phyloP scores from a whole-genome alignment of 495 filamentous ascomycete species.

The Bombardia bombarda region DNA sequence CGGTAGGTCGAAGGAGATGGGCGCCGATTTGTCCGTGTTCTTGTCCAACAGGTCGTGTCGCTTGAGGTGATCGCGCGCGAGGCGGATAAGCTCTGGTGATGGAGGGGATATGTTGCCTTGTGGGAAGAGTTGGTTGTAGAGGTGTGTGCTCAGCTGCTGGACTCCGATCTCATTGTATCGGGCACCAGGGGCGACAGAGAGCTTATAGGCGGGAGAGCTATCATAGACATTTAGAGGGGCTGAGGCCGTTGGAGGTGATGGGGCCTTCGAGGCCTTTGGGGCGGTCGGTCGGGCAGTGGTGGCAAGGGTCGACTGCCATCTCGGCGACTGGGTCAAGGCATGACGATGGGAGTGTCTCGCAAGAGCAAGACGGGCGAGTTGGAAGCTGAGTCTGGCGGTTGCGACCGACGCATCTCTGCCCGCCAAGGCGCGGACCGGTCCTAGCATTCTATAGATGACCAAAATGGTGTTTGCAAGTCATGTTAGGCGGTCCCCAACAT shows the following conservation, averaged over 20 bases:
- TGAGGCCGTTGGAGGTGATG: background rate
- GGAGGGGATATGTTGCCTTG: conserved; percentile 42
- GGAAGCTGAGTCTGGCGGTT: conserved; percentile 26
- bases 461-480: conserved; percentile 12
- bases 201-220: too few species aligned
- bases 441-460: conserved; percentile 27
- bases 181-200: conserved; percentile 47
- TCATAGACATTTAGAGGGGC: too few species aligned
- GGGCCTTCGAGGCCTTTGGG: background rate
- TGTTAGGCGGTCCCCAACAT: too few species aligned
- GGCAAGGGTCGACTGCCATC: conserved; percentile 29
- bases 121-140: conserved; percentile 76
- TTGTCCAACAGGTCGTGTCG: conserved; percentile 88
- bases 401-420: conserved; percentile 26
- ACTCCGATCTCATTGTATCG: conserved; percentile 90
- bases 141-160: conserved; percentile 77
- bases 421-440: conserved; percentile 24
- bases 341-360: conserved; percentile 24
- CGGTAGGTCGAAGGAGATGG: conserved; percentile 82
- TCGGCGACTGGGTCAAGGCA: conserved; percentile 9
- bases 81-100: conserved; percentile 60
- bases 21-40: conserved; percentile 63
- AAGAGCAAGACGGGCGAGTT: conserved; percentile 35
- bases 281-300: background rate
- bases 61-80: conserved; percentile 75